Percentiles rank a stretch among this genome's conserved stretches.
phyloP scores from a whole-genome alignment of 2,329 filamentous ascomycete genomes.

The Exophiala xenobiotica region DNA sequence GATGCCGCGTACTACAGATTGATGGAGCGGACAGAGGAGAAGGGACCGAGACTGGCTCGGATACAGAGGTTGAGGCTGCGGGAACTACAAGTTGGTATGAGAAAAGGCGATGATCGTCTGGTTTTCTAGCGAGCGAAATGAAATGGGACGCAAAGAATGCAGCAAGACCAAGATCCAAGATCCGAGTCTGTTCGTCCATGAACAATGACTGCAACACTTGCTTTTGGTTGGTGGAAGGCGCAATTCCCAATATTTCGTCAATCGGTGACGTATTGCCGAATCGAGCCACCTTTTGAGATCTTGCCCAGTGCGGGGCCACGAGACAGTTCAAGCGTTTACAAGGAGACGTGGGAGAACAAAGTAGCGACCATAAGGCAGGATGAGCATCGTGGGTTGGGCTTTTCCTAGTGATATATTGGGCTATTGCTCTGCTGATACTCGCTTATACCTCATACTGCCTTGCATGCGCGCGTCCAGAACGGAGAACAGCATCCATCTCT shows the following conservation, averaged over 20 bases:
- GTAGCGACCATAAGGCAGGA: no score
- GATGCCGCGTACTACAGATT: background rate
- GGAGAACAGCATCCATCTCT: constrained; percentile 7
- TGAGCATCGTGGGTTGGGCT: no score
- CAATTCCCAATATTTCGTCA: constrained; percentile 1
- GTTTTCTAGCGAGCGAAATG: background rate
- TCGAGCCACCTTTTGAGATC: constrained; percentile 8
- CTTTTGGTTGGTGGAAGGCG: constrained; percentile 6
- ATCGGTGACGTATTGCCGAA: constrained; percentile 18
- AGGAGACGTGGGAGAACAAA: no score
- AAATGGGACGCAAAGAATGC: background rate
- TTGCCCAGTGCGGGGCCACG: background rate
- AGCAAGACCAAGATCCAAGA: background rate
- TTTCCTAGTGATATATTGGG: no score
- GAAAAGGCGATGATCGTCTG: background rate
- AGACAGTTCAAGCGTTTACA: background rate
- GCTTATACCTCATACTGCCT: no score
- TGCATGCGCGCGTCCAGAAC: no score
- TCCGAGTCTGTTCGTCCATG: no score
- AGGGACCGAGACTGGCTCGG: background rate
- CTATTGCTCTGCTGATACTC: background rate
- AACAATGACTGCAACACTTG: background rate
- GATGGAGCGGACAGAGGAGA: background rate
- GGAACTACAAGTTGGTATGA: background rate
- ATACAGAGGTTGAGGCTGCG: no score